Evolutionary conservation across 108 stramenopile genomes (phyloP).

Genomic region (Cyclostephanos invisitatus): DNA sequence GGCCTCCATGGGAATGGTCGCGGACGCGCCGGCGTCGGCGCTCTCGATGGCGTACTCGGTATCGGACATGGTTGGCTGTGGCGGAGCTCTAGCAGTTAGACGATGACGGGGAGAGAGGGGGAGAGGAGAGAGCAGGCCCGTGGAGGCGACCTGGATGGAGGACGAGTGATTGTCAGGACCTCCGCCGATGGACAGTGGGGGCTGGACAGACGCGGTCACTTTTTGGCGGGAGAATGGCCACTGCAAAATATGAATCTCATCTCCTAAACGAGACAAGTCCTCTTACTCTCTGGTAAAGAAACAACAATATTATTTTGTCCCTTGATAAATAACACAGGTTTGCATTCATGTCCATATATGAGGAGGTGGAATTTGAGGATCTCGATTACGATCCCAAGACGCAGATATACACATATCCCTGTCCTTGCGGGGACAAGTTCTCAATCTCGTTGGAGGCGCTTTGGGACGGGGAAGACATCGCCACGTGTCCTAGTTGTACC

Average conservation of each 20-base stretch:
- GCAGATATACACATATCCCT: constrained; percentile 90
- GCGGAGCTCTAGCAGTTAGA: neutral
- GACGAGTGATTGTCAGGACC: no score
- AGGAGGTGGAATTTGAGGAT: constrained; percentile 96
- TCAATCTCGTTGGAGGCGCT: constrained; percentile 90
- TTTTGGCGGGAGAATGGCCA: no score
- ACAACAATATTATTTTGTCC: no score
- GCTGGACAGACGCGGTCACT: no score
- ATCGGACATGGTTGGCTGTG: constrained; percentile 72
- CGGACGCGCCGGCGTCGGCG: constrained; percentile 91
- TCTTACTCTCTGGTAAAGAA: neutral
- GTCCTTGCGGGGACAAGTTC: constrained; percentile 97
- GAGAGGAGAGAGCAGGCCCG: no score
- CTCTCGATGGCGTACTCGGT: constrained; percentile 82
- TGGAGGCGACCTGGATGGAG: no score
- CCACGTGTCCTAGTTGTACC: constrained; percentile 95
- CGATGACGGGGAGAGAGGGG: neutral
- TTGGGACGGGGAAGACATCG: constrained; percentile 96
- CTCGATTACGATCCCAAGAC: constrained; percentile 86
- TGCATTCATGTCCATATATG: constrained; percentile 86
- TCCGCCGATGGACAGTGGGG: no score
- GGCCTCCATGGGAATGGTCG: constrained; percentile 92
- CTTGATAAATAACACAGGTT: no score
- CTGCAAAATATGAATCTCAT: no score
- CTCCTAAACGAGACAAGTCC: no score